Evolutionary conservation across 2,329 filamentous ascomycete genomes (phyloP), one percentile per base, ranked within the genome.

Genomic region (Neoscytalidium dimidiatum): DNA sequence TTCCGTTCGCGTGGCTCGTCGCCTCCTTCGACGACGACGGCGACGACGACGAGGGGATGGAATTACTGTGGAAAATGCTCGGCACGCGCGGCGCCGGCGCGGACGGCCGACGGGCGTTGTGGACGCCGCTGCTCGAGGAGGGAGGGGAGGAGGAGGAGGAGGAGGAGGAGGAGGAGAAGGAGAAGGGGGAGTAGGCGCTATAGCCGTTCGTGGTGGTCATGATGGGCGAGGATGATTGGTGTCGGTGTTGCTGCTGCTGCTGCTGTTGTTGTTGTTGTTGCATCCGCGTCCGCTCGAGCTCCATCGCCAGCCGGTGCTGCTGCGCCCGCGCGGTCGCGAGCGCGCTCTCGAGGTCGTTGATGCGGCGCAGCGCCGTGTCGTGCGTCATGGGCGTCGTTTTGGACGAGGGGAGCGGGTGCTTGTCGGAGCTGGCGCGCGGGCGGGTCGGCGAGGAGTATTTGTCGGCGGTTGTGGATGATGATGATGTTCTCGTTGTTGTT

Each of bases 341-440:
- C 13, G 58, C 58, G 29, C 23, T 26, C 23, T 62, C 58, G 44
- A 62, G 58, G 44, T 49, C 44, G 29, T 49, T 9, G 21, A 62
- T 31, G 58, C 58, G 44, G 29, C 44, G 58, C 7, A 38, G 2
- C 33, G 52, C 52, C 8, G 21, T 41, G 26, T 38, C 58, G 28
- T 49, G 31, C n/a, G 43, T 13, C n/a, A 26, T 21, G n/a, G n/a
- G n/a, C 7, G 3, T n/a, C 11, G 43, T 29, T 5, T 14, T 28
- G 35, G 38, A 17, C 7, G 38, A n/a, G 33, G 33, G 13, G n/a
- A n/a, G n/a, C n/a, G n/a, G 14, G 38, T 29, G 7, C 26, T 11
- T 7, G 23, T 9, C 21, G 33, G 33, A 7, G 21, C 8, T 14
- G 41, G 38, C 14, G 5, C 14, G 11, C n/a, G 7, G 26, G 14